A percentile compares a stretch with the other conserved stretches of the same genome.
Conservation (phyloP, 345 rosid species). For the Gossypium thurberi region DNA sequence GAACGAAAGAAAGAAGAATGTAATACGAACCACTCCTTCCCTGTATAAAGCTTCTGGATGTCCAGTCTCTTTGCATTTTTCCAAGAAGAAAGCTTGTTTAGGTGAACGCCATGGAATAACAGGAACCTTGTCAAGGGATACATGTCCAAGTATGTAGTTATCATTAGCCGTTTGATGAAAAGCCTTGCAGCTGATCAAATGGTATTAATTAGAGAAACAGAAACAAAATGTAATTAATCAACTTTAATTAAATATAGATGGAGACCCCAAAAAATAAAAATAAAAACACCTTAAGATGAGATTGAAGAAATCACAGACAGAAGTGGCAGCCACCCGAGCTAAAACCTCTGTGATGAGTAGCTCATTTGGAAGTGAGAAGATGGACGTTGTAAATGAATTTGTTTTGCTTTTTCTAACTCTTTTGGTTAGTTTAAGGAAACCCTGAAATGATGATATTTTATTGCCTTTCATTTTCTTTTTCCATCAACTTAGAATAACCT, state of each 20-base stretch:
- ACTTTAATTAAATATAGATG: not conserved
- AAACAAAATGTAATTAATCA: not conserved
- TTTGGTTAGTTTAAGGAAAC: not conserved
- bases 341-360: conserved; percentile 6
- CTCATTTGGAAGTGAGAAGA: conserved; percentile 15
- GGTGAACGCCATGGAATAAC: not conserved
- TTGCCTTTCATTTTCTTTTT: not conserved
- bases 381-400: not conserved
- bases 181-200: conserved; percentile 13
- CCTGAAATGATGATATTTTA: not conserved
- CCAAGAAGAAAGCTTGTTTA: conserved; percentile 1
- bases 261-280: not conserved
- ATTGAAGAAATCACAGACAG: not conserved
- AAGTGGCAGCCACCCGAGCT: conserved; percentile 13
- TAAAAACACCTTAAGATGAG: conserved; percentile 11
- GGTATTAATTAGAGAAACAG: not conserved
- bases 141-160: not conserved
- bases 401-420: not conserved
- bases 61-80: conserved; percentile 12
- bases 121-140: conserved; percentile 6
- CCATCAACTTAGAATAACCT: not conserved
- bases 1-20: not conserved
- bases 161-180: conserved; percentile 5
- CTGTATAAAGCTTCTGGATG: conserved; percentile 20
- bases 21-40: conserved; percentile 18